A percentile compares a stretch with the other conserved stretches of the same genome.
phyloP scores from a whole-genome alignment of 169 alveolate genomes.

The Plasmodium gonderi region DNA sequence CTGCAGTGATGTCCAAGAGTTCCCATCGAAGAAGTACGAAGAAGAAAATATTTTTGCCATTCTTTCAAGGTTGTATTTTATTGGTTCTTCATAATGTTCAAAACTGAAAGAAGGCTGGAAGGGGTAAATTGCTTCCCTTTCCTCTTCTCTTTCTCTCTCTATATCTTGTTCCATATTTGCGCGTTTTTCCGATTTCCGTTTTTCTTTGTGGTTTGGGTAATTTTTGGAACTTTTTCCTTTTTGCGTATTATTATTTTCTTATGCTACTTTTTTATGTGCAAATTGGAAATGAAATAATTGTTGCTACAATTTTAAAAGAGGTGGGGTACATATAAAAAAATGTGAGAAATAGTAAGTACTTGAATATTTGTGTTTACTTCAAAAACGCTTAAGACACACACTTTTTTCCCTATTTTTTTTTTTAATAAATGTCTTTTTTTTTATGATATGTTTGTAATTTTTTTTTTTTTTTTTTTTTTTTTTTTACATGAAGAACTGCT shows the following conservation, averaged over 20 bases:
- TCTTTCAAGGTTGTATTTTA: slow-evolving; percentile 15
- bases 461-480: slow-evolving; percentile 8
- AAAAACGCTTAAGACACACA: neutral
- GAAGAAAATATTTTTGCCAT: slow-evolving; percentile 44
- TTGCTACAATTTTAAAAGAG: neutral
- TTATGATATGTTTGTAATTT: neutral
- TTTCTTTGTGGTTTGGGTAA: neutral
- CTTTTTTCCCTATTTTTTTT: slow-evolving; percentile 5
- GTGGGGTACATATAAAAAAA: neutral
- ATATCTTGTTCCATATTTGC: no score
- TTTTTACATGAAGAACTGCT: slow-evolving; percentile 8
- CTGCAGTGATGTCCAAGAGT: slow-evolving; percentile 51
- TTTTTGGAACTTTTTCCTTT: slow-evolving; percentile 2
- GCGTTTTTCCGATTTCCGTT: neutral
- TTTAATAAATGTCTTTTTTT: slow-evolving; percentile 12
- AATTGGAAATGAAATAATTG: neutral
- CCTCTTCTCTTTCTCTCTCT: no score
- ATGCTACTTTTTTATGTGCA: neutral
- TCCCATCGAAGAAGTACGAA: slow-evolving; percentile 50
- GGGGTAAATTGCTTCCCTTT: neutral
- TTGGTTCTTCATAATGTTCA: slow-evolving; percentile 40
- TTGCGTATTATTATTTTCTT: neutral
- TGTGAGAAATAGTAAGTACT: neutral
- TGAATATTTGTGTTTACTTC: neutral
- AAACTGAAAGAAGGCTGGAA: slow-evolving; percentile 33